Evolutionary conservation across 371 early-diverging fungal genomes (phyloP), one percentile per base, ranked within the genome.

Genomic region (Lichtheimia corymbifera): DNA sequence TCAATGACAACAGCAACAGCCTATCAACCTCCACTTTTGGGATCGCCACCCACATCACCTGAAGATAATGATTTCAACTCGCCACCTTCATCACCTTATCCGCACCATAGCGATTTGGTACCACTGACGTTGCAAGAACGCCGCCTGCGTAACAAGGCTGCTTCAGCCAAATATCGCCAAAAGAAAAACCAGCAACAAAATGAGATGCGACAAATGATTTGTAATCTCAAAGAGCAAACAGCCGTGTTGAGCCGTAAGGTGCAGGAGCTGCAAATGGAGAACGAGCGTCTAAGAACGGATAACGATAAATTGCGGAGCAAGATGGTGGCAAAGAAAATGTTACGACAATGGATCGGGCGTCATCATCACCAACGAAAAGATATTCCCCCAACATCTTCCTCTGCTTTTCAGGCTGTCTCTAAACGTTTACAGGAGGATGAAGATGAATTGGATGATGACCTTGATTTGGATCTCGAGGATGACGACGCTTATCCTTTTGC

Each of bases 101-200:
- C 53, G 14, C 45, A 20, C 20, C 55, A 55, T 25, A 22, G 42
- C 9, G 22, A 45, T 14, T 18, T 45, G 61, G 44, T 53, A 53
- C 76, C 83, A 4, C 59, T 86, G 1, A 76, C 84, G 2, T 63
- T 82, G 0, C 77, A 74, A 44, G 87, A 87, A 51, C 72, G 84
- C 14, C 79, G 87, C 0, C 67, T 81, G 44, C 74, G 85, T 47
- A 87, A 87, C 67, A 87, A 87, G 59, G 79, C 84, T 0, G 87
- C 87, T 2, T 85, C 84, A 0, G 87, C 87, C 3, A 87, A 87
- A 59, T 87, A 87, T 59, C 73, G 87, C 5, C 83, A 82, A 60
- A 87, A 87, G 61, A 87, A 87, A 60, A 85, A 84, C 42, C 73
- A 76, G 49, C 84, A 84, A 49, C 83, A 84, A 30, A 74, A 76